Evolutionary conservation across 345 rosid species (phyloP), one percentile per base, ranked within the genome.

Genomic region (Lepidium sativum): DNA sequence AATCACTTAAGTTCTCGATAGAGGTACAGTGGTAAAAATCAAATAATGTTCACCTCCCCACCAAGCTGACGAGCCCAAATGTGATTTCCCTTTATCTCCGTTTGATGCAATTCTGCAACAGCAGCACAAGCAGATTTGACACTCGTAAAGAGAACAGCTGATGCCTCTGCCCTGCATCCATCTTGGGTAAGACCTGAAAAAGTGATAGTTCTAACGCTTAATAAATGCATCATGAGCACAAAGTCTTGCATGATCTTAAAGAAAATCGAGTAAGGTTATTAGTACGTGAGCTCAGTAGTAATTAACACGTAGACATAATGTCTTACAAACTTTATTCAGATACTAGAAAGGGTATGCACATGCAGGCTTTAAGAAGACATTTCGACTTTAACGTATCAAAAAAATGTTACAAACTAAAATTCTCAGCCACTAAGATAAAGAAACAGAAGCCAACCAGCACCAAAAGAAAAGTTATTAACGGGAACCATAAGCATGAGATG

Each of bases 51-150:
- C 78, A 92, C 98, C 98, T 86, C 99, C 25, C 99, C 96, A 67
- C 99, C 99, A 23, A 94, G 84, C 80, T 94, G 97, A 14, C 97
- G 88, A 31, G 96, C 97, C 99, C 99, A 94, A 47, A 94, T 78
- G 73, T 56, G 33, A 54, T 78, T 83, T 23, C 90, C 97, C 21
- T 74, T 80, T 41, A 90, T 77, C 50, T 80, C 80, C 63, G 83
- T 87, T 65, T 83, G 90, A 79, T 90, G 99, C 25, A 90, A 60
- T 57, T 35, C 41, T 44, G 61, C 75, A 69, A 90, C 89, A 62
- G 84, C 81, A 32, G 80, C 78, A 37, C 89, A 80, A 40, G 99
- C 97, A 45, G 79, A 83, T 71, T 81, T 87, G 67, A 92, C 88
- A 79, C 97, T 86, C 1, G 86, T 67, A 66, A 80, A 92, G 47